Evolutionary conservation across 805 yeast genomes (phyloP).

Genomic region (Barnettozyma sp.): DNA sequence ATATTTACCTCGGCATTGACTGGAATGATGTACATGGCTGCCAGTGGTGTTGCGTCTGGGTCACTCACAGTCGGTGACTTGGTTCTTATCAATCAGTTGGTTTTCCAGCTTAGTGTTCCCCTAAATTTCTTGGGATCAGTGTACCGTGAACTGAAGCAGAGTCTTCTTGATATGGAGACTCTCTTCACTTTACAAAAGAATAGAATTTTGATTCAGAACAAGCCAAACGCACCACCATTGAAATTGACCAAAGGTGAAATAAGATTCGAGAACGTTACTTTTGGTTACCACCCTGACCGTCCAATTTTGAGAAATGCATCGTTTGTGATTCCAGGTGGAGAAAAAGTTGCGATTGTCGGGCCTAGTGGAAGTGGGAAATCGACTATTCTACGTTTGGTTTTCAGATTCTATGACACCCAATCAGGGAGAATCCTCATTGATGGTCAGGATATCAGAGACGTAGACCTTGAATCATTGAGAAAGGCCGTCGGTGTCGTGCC

Average conservation of each 20-base stretch:
- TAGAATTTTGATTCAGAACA: slow-evolving; percentile 57
- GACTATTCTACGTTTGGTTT: slow-evolving; percentile 73
- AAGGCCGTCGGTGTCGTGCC: slow-evolving; percentile 86
- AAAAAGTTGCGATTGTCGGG: slow-evolving; percentile 90
- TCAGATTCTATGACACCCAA: slow-evolving; percentile 82
- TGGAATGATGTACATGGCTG: slow-evolving; percentile 97
- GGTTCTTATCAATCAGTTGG: slow-evolving; percentile 90
- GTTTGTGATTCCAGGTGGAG: slow-evolving; percentile 84
- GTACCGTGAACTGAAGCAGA: slow-evolving; percentile 89
- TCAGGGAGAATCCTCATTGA: slow-evolving; percentile 76
- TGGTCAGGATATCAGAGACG: slow-evolving; percentile 77
- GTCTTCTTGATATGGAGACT: slow-evolving; percentile 92
- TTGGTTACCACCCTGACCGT: slow-evolving; percentile 86
- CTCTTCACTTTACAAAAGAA: slow-evolving; percentile 78
- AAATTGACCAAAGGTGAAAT: slow-evolving; percentile 55
- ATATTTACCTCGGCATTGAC: slow-evolving; percentile 87
- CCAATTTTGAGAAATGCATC: slow-evolving; percentile 76
- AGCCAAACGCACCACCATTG: slow-evolving; percentile 56
- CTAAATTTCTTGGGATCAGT: slow-evolving; percentile 92
- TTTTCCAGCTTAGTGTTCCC: slow-evolving; percentile 93
- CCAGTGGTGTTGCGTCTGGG: slow-evolving; percentile 84
- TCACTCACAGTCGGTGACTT: slow-evolving; percentile 87
- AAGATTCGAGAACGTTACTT: slow-evolving; percentile 81
- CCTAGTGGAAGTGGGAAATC: slow-evolving; percentile 96
- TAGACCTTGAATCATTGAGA: slow-evolving; percentile 71